These are phyloP conservation scores for Pythium myriotylum DNA, from an alignment of 352 stramenopile genomes.

Conservation along the genomic window DNA sequence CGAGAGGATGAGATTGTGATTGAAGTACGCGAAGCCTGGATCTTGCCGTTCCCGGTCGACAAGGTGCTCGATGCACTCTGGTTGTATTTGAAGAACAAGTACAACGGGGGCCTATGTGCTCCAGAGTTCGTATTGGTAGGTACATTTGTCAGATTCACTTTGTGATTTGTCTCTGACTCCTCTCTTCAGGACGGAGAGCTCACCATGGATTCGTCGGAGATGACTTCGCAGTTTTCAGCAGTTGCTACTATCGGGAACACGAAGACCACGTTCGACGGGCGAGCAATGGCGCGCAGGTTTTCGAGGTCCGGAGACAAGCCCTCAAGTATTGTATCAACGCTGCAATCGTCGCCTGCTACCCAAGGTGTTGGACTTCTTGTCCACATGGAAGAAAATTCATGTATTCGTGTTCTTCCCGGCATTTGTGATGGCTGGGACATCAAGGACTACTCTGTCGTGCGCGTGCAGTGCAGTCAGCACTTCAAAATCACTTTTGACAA, in stretches of 20 bases:
- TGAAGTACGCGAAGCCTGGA: neutral
- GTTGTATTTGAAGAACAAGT: neutral
- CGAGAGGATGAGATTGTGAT: neutral
- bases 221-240: too few relatives aligned
- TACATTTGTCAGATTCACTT: too few relatives aligned
- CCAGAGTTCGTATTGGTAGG: neutral
- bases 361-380: too few relatives aligned
- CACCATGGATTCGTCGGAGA: too few relatives aligned
- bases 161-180: too few relatives aligned
- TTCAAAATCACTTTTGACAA: conserved; percentile 12
- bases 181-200: too few relatives aligned
- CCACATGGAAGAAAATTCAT: neutral
- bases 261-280: too few relatives aligned
- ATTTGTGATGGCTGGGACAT: neutral
- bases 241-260: too few relatives aligned
- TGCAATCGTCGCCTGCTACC: too few relatives aligned
- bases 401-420: neutral
- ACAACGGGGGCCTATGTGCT: neutral
- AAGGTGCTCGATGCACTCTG: conserved; percentile 8
- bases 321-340: too few relatives aligned
- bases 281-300: too few relatives aligned
- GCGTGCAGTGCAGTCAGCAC: conserved; percentile 2
- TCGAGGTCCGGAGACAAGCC: too few relatives aligned
- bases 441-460: neutral
- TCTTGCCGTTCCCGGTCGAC: neutral